Conservation (phyloP, 371 early-diverging fungal genomes). For the Saksenaea vasiformis region DNA sequence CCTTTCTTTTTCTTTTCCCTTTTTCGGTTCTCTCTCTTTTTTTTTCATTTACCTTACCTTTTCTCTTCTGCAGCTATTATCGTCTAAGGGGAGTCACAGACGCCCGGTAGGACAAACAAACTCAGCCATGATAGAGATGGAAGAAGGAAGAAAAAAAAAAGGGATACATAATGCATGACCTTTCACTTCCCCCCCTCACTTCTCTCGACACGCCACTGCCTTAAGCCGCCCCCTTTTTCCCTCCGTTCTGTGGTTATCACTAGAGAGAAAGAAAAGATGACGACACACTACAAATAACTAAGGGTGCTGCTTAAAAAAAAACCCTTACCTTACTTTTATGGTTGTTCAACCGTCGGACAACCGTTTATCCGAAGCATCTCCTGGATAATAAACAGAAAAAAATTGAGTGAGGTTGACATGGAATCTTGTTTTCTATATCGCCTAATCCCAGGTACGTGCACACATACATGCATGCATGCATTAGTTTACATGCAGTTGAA, state of each 20-base stretch:
- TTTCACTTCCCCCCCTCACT: background rate
- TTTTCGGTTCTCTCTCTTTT: background rate
- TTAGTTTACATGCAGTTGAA: background rate
- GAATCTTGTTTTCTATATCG: too few species aligned
- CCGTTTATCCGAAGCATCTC: background rate
- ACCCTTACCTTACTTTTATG: too few species aligned
- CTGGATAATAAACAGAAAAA: background rate
- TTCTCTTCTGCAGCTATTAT: too few species aligned
- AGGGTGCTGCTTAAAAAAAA: too few species aligned
- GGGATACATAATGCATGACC: background rate
- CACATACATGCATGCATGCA: background rate
- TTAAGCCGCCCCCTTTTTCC: background rate
- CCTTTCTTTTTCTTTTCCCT: background rate
- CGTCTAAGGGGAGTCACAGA: too few species aligned
- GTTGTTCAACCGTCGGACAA: too few species aligned
- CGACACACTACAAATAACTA: background rate
- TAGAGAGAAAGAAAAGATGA: too few species aligned
- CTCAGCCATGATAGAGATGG: background rate
- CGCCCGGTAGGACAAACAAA: background rate
- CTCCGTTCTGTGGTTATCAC: background rate
- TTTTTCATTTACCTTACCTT: background rate
- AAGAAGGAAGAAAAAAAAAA: background rate
- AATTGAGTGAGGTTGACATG: too few species aligned
- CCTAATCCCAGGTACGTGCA: background rate
- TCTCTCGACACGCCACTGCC: background rate